Conservation (phyloP, 2,329 filamentous ascomycete genomes). For the Ophiognomonia clavigignenti-juglandacearum region DNA sequence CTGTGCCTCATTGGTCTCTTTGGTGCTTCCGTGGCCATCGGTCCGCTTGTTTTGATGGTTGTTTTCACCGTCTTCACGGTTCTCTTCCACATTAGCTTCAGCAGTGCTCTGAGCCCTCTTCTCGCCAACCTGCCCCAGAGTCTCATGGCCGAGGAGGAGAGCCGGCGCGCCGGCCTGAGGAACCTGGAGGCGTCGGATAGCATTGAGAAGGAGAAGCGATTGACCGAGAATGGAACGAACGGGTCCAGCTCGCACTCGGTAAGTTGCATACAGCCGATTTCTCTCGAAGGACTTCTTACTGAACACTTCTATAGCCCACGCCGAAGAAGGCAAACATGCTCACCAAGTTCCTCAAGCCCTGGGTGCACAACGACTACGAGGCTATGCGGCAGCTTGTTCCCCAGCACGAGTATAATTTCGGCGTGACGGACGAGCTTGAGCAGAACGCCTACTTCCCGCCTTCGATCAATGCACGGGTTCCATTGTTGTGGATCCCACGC, state of each 20-base stretch:
- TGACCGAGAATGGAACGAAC: slow-evolving; percentile 19
- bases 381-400: slow-evolving; percentile 67
- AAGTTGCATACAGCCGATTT: neutral
- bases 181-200: slow-evolving; percentile 19
- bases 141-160: slow-evolving; percentile 45
- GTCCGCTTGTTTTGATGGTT: slow-evolving; percentile 71
- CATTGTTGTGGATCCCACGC: slow-evolving; percentile 79
- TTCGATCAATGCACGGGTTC: slow-evolving; percentile 55
- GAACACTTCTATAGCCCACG: slow-evolving; percentile 6
- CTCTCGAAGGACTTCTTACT: neutral
- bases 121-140: slow-evolving; percentile 76
- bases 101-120: slow-evolving; percentile 68
- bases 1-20: slow-evolving; percentile 84
- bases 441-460: slow-evolving; percentile 71
- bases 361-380: slow-evolving; percentile 69
- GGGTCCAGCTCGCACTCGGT: slow-evolving; percentile 20
- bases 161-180: slow-evolving; percentile 22
- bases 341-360: slow-evolving; percentile 69
- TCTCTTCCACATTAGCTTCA: slow-evolving; percentile 71
- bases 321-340: slow-evolving; percentile 54
- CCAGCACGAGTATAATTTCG: slow-evolving; percentile 42
- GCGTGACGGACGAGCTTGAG: slow-evolving; percentile 59
- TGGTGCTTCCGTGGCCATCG: slow-evolving; percentile 60
- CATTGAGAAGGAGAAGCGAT: slow-evolving; percentile 10
- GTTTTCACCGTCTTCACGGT: slow-evolving; percentile 69